Evolutionary conservation across 495 filamentous ascomycete species (phyloP), one percentile per base, ranked within the genome.

Genomic region (Xylaria flabelliformis): DNA sequence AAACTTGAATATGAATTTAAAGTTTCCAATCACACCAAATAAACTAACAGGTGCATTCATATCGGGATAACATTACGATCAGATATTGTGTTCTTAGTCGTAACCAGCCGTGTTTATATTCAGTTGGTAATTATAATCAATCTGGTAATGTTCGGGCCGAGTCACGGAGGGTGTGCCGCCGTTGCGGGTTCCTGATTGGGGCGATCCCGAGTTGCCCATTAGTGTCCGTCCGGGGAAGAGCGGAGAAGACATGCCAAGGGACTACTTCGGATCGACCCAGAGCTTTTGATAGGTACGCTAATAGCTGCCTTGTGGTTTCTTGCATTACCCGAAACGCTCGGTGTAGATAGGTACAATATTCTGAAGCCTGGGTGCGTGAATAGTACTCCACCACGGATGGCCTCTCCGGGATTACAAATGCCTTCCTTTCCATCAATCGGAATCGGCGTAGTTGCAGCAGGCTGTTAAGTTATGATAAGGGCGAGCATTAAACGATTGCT

Each of bases 341-440:
- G 44, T n/a, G 21, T 56, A 56, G 12, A 29, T 55, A 56, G 12
- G 17, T 55, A 19, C 12, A 19, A 24, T 19, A 15, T 50, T 32
- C 26, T n/a, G n/a, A 13, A 15, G 15, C 8, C 32, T 15, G 15
- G n/a, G 24, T 32, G 26, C 42, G 42, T 24, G 46, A 42, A 21
- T 15, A 53, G 48, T 15, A 39, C 32, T 67, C 64, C 46, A 53
- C 46, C 7, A 13, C 19, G 64, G 64, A n/a, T 55, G 26, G n/a
- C 17, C 61, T 46, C 24, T 26, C 53, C 26, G 7, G 17, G 24
- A 42, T 41, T 15, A 15, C n/a, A 42, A 36, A 50, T 48, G n/a
- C 55, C 8, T 32, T 7, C 10, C 55, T 62, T 71, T 65, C 69
- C 69, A 65, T 65, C 69, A 71, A 71, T 71, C 21, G 46, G 58